A percentile compares a stretch with the other conserved stretches of the same genome.
phyloP scores from a whole-genome alignment of 208 protist genomes.

The Trypanosoma caninum region DNA sequence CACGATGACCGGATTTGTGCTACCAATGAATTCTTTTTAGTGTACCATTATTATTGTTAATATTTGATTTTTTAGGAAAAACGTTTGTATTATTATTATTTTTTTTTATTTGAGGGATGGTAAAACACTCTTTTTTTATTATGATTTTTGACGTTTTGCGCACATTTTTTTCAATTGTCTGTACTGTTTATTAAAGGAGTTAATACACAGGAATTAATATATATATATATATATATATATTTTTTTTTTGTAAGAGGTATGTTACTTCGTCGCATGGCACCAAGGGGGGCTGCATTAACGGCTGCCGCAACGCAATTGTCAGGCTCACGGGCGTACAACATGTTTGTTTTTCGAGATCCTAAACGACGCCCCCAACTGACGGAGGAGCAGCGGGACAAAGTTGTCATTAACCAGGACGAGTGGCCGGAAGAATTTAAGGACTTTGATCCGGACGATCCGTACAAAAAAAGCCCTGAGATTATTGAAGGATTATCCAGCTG shows the following conservation, averaged over 20 bases:
- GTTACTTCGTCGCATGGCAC: constrained; percentile 71
- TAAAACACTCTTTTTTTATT: background rate
- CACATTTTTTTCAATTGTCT: too few relatives aligned
- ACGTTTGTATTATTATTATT: background rate
- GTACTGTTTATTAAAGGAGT: background rate
- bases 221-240: constrained; percentile 4
- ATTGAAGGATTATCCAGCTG: constrained; percentile 88
- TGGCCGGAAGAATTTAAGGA: constrained; percentile 91
- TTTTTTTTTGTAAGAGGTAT: too few relatives aligned
- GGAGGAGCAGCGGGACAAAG: constrained; percentile 83
- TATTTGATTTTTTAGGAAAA: too few relatives aligned
- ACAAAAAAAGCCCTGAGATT: constrained; percentile 87
- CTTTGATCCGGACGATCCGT: constrained; percentile 90
- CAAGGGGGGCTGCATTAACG: constrained; percentile 34
- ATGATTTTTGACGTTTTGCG: too few relatives aligned
- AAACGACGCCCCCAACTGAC: constrained; percentile 84
- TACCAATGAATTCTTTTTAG: too few relatives aligned
- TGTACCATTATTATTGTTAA: too few relatives aligned
- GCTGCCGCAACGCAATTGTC: constrained; percentile 37
- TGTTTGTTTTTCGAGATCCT: constrained; percentile 87
- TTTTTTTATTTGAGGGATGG: background rate
- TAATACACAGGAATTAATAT: background rate
- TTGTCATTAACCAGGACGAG: constrained; percentile 85
- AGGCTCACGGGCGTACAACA: constrained; percentile 72
- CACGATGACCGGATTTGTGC: constrained; percentile 32